phyloP scores from a whole-genome alignment of 306 rosid species.

The Castanea crenata region DNA sequence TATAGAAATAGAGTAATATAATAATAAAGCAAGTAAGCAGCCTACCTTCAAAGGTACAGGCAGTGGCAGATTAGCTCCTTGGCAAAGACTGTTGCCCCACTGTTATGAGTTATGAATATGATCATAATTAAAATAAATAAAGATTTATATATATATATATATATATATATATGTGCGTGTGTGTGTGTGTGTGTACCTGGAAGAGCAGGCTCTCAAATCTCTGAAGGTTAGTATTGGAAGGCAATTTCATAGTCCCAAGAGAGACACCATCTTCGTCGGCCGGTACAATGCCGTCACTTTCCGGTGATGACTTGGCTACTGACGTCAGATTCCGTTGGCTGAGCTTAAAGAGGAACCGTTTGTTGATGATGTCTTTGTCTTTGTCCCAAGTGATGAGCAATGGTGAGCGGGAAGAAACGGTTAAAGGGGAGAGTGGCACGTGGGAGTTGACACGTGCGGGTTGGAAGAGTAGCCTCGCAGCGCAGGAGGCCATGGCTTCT shows the following conservation, averaged over 20 bases:
- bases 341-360: conserved; percentile 22
- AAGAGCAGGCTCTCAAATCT: conserved; percentile 71
- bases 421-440: conserved; percentile 13
- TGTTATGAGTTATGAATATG: conserved; percentile 23
- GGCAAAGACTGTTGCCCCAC: conserved; percentile 96
- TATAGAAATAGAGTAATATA: neutral
- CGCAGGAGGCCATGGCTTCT: conserved; percentile 48
- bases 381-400: conserved; percentile 1
- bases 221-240: conserved; percentile 52
- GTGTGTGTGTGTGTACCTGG: conserved; percentile 41
- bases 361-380: neutral
- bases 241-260: conserved; percentile 81
- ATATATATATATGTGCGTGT: neutral
- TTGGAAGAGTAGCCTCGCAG: conserved; percentile 29
- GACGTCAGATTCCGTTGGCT: neutral
- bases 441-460: conserved; percentile 24
- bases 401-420: conserved; percentile 2
- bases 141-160: neutral
- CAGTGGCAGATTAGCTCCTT: conserved; percentile 92
- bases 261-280: conserved; percentile 64
- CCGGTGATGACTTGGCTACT: conserved; percentile 41
- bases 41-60: conserved; percentile 81
- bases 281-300: conserved; percentile 25
- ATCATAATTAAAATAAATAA: too few species aligned
- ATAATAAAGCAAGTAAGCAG: neutral